Evolutionary conservation across 2,329 filamentous ascomycete species (phyloP), one percentile per base, ranked within the genome.

Genomic region (Sporothrix phasma): DNA sequence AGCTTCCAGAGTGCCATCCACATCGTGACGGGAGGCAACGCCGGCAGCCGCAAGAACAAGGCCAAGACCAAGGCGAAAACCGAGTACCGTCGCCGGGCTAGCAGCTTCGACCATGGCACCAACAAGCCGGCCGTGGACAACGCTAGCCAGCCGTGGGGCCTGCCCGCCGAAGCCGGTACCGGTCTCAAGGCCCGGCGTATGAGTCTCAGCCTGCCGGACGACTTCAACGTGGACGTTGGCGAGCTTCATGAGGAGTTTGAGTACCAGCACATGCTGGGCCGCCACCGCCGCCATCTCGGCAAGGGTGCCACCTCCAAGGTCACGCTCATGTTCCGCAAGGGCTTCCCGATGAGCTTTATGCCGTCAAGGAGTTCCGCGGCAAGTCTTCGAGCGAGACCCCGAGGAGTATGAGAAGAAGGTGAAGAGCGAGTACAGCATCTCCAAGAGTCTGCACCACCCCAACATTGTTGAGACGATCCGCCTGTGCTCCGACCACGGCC

Each of bases 391-490:
- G 81, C 46, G 91, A 96, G 72, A 85, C 83, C 10, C 84, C 67
- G 81, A 85, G 34, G 89, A 94, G 60, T 95, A 95, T 74, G 84
- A 89, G 68, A 88, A 90, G 75, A 94, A 95, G 79, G 89, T 96
- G 78, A 95, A 93, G 75, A 92, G 89, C 1, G 92, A 96, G 73
- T 96, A 86, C 76, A 90, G 87, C 74, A 92, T 96, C 68, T 89
- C 89, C 66, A 92, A 92, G 78, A 90, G 88, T 68, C 77, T 92
- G 66, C 84, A 91, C 70, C 91, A 96, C 72, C 90, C 91, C 60
- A 96, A 96, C 73, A 89, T 96, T 69, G 88, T 96, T 67, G 84
- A 90, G 74, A 92, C 90, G 0, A 77, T 92, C 63, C 84, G 87
- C 34, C 80, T 96, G 5, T 94, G 90, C 76, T 85, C 83, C 15